Conservation (phyloP, 2,329 filamentous ascomycete genomes). For the Trichoderma afroharzianum region DNA sequence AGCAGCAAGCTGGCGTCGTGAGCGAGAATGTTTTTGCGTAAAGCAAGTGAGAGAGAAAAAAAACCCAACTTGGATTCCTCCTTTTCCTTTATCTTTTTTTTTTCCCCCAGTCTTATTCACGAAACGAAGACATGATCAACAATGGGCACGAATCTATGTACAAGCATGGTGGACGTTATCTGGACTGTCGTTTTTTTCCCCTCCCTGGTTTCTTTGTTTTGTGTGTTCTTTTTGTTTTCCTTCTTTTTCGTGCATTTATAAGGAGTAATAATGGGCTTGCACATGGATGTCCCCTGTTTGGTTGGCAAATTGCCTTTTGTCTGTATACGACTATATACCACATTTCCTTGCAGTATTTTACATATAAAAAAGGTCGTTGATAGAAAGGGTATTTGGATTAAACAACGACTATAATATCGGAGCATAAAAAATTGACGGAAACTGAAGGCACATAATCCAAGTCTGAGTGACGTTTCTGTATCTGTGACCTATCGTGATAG, state of each 20-base stretch:
- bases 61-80: not conserved
- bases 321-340: slow-evolving; percentile 2
- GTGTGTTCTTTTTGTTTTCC: not conserved
- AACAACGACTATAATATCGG: not conserved
- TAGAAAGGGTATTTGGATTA: not conserved
- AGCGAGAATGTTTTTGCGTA: slow-evolving; percentile 21
- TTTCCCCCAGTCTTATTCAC: not conserved
- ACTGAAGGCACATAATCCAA: not conserved
- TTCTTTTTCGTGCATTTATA: not conserved
- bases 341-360: not conserved
- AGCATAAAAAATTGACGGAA: not conserved
- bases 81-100: not conserved
- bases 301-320: not conserved
- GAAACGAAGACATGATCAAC: slow-evolving; percentile 13
- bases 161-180: slow-evolving; percentile 9
- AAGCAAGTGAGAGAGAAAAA: not conserved
- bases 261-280: not conserved
- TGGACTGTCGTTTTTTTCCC: not conserved
- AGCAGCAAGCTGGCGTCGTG: slow-evolving; percentile 33
- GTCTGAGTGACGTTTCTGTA: not conserved
- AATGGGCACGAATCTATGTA: slow-evolving; percentile 14
- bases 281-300: slow-evolving; percentile 5
- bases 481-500: not conserved
- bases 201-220: not conserved
- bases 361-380: not conserved